These are phyloP conservation scores for Crotalaria pallida DNA, from an alignment of 306 rosid genomes.

Conservation along the genomic window DNA sequence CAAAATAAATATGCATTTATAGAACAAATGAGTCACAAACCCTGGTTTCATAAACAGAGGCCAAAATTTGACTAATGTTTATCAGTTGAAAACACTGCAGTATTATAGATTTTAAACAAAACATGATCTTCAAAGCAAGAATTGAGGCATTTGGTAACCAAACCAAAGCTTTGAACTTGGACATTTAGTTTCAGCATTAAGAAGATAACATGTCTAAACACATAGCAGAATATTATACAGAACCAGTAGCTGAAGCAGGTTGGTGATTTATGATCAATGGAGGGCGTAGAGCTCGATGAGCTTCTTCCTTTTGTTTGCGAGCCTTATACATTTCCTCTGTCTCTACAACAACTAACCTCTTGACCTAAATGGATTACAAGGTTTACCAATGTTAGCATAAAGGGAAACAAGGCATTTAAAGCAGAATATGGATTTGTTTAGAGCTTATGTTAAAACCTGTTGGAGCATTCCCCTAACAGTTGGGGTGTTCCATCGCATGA, in stretches of 20 bases:
- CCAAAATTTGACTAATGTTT: neutral
- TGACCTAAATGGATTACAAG: conserved; percentile 47
- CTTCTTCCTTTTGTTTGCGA: conserved; percentile 61
- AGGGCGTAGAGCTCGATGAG: conserved; percentile 55
- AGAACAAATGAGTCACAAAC: conserved; percentile 1
- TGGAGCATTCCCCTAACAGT: conserved; percentile 90
- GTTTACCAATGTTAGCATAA: conserved; percentile 12
- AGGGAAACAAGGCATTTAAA: neutral
- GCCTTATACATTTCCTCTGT: conserved; percentile 88
- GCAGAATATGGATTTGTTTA: neutral
- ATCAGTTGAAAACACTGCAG: conserved; percentile 15
- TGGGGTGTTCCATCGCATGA: conserved; percentile 92
- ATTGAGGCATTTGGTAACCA: neutral
- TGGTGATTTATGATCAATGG: conserved; percentile 66
- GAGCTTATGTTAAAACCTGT: conserved; percentile 47
- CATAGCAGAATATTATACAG: conserved; percentile 28
- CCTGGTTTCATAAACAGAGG: conserved; percentile 1
- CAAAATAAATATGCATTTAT: neutral
- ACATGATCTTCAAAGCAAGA: conserved; percentile 17
- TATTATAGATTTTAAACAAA: conserved; percentile 16
- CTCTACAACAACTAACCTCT: conserved; percentile 81
- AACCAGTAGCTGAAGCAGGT: conserved; percentile 44
- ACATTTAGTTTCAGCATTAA: conserved; percentile 4
- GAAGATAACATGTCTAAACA: conserved; percentile 20
- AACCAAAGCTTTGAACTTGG: neutral